Evolutionary conservation across 306 rosid genomes (phyloP).

Genomic region (Trifolium repens): DNA sequence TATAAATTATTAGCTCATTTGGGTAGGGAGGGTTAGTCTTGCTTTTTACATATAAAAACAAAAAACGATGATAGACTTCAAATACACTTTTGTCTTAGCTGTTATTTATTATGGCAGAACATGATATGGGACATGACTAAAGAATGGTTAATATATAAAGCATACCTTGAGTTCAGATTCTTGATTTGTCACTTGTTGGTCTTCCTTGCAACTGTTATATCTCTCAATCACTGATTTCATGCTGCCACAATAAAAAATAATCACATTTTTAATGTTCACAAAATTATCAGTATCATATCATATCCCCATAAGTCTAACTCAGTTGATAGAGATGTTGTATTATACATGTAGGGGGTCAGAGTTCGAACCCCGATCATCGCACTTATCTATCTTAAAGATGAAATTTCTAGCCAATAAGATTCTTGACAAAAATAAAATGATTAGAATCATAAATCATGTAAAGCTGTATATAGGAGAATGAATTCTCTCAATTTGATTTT

Average conservation of each 20-base stretch:
- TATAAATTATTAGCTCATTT: no score
- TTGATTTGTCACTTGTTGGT: conserved; percentile 57
- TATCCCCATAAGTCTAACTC: no score
- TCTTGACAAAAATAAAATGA: no score
- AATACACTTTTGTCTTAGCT: not conserved
- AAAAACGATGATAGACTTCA: no score
- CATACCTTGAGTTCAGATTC: conserved; percentile 73
- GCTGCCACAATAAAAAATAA: conserved; percentile 52
- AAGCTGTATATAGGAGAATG: not conserved
- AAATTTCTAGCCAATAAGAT: no score
- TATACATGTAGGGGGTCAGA: no score
- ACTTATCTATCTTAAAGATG: no score
- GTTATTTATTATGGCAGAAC: conserved; percentile 11
- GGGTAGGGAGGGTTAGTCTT: no score
- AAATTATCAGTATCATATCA: not conserved
- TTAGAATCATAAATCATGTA: not conserved
- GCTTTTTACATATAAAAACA: no score
- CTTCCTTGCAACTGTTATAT: conserved; percentile 63
- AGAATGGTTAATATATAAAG: conserved; percentile 6
- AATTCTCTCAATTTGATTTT: no score
- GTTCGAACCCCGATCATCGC: no score
- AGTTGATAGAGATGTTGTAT: no score
- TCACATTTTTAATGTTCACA: conserved; percentile 6
- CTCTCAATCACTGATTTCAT: conserved; percentile 65
- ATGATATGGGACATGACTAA: conserved; percentile 15